Evolutionary conservation across 1,284 basidiomycete genomes (phyloP), one percentile per base, ranked within the genome.

Genomic region (Grifola frondosa): DNA sequence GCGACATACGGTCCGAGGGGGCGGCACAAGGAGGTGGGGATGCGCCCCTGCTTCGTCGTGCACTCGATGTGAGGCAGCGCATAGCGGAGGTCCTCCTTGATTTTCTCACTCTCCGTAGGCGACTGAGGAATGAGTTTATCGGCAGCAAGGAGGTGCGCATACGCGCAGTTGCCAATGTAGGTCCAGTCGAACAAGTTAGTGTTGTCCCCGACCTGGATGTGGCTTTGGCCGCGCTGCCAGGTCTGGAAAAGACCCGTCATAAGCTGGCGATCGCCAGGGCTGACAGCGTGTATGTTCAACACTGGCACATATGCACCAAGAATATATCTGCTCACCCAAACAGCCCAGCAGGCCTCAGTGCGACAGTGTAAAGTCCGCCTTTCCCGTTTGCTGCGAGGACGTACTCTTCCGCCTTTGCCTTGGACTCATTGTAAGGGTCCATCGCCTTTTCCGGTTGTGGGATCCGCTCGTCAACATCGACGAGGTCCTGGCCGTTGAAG

Each of bases 361-460:
- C 91, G 33, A 95, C 91, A 0, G 97, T 99, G 49, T 90, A 68
- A 7, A 98, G 74, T 3, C 88, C 89, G 19, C 80, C 78, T 53
- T 84, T 78, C 4, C 84, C 88, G 60, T 98, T 99, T 9, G 96
- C 91, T 26, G 77, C 79, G 3, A 99, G 72, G 3, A 98, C 85
- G 32, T 90, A 73, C 33, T 77, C 75, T 67, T 99, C 97, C 0
- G 91, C 96, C 57, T 87, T 81, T 15, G 89, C 90, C 69, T 99
- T 99, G n/a, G 93, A 95, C 54, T 91, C 88, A 63, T 95, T 97
- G 69, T 99, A 99, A 0, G 89, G 85, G 64, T 98, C 95, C 63
- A 96, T 75, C 2, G 87, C 79, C 34, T 78, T 78, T 30, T 78
- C 76, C 0, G 93, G 93, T 56, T 81, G 81, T 0, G 84, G 80